phyloP scores from a whole-genome alignment of 345 rosid genomes.

The Streptanthus diversifolius region DNA sequence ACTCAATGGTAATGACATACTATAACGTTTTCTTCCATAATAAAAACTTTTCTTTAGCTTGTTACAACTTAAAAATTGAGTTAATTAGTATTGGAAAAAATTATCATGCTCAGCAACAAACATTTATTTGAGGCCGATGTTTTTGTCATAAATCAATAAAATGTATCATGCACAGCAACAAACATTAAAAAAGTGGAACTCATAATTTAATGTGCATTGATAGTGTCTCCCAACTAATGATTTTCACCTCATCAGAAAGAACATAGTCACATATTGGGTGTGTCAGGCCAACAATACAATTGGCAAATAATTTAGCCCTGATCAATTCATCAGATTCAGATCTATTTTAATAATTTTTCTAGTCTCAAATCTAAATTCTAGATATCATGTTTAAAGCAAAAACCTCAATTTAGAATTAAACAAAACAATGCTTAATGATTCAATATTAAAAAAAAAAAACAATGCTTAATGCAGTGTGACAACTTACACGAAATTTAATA shows the following conservation, averaged over 20 bases:
- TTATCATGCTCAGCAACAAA: too few species aligned
- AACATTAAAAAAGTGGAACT: neutral
- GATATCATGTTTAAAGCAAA: neutral
- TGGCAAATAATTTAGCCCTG: neutral
- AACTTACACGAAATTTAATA: constrained; percentile 1
- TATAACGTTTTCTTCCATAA: constrained; percentile 14
- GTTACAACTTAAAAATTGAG: constrained; percentile 6
- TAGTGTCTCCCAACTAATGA: constrained; percentile 14
- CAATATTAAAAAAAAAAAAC: neutral
- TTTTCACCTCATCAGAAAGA: neutral
- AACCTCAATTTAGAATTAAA: neutral
- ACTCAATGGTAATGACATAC: constrained; percentile 17
- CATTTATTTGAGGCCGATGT: neutral
- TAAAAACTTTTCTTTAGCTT: neutral
- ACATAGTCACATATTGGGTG: neutral
- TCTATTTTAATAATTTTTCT: neutral
- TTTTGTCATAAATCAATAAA: neutral
- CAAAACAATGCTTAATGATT: neutral
- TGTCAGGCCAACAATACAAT: neutral
- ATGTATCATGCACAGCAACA: neutral
- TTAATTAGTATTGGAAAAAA: neutral
- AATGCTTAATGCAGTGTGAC: neutral
- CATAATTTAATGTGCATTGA: neutral
- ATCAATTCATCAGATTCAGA: neutral
- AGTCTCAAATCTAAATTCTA: neutral